These are phyloP conservation scores for Cicer arietinum DNA, from an alignment of 306 rosid genomes.

Conservation along the genomic window DNA sequence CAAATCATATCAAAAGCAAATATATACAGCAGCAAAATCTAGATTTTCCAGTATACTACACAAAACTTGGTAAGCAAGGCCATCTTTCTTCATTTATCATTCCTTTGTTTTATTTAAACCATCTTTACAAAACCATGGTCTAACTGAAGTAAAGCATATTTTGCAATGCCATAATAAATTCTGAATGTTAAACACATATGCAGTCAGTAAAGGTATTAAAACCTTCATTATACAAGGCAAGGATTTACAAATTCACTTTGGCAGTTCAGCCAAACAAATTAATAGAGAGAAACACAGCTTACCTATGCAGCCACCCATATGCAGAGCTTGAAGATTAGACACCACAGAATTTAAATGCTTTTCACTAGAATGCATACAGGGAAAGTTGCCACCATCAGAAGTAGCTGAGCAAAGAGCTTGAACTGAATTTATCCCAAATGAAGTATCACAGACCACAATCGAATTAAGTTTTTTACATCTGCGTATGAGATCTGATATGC, in stretches of 20 bases:
- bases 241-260: slow-evolving; percentile 26
- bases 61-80: slow-evolving; percentile 33
- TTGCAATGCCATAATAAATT: slow-evolving; percentile 27
- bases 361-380: slow-evolving; percentile 46
- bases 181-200: slow-evolving; percentile 1
- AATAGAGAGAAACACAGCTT: slow-evolving; percentile 44
- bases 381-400: slow-evolving; percentile 44
- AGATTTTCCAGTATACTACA: slow-evolving; percentile 31
- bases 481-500: slow-evolving; percentile 64
- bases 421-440: slow-evolving; percentile 72
- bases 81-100: slow-evolving; percentile 35
- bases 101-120: slow-evolving; percentile 32
- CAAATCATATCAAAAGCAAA: slow-evolving; percentile 27
- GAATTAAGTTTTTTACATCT: slow-evolving; percentile 60
- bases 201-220: slow-evolving; percentile 27
- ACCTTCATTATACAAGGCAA: neutral
- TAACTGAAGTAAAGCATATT: slow-evolving; percentile 8
- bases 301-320: slow-evolving; percentile 83
- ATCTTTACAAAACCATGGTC: slow-evolving; percentile 28
- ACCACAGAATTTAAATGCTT: slow-evolving; percentile 52
- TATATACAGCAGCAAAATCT: slow-evolving; percentile 25
- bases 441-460: slow-evolving; percentile 68
- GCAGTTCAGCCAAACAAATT: slow-evolving; percentile 33
- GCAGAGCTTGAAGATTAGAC: slow-evolving; percentile 67
- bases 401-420: slow-evolving; percentile 65